Evolutionary conservation across 2,329 filamentous ascomycete species (phyloP), one percentile per base, ranked within the genome.

Genomic region (Cordyceps javanica): DNA sequence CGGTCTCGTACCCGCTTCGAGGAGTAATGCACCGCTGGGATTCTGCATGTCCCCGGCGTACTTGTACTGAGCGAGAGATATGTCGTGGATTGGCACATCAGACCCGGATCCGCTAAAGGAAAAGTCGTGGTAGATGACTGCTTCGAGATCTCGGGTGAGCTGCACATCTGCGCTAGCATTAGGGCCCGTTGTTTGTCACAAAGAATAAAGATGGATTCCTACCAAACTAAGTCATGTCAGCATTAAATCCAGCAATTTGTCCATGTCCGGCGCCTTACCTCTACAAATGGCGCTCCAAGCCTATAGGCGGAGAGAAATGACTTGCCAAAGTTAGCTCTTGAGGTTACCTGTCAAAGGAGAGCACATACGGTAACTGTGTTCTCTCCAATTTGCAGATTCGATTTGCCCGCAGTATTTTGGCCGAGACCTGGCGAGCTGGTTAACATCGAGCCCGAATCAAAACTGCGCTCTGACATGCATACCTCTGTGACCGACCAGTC

Each of bases 41-140:
- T 61, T 58, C 32, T 57, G 65, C 11, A 64, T 55, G 13, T 68
- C 62, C 51, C 68, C 67, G 5, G 67, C 63, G 48, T 70, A 60
- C 51, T 67, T 64, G 59, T 71, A 73, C 64, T 76, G 74, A 14
- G 72, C 68, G 7, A 73, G 60, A 8, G 64, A 73, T 16, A 75
- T 52, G 51, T 68, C 68, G 61, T 77, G 71, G 19, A 76, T 67
- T 14, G 73, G 68, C 32, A 70, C 62, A 59, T 77, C 73, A 4
- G 72, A 72, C 2, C 74, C 74, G 5, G 70, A 68, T 58, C 76
- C 73, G 59, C 72, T 75, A 6, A 76, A 59, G 2, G 69, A 69
- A 53, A 74, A 76, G 60, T 76, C 73, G 59, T 76, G 73, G 51
- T 72, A 76, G 16, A 75, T 67, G 11, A 76, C 67, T 2, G 74